A percentile compares a stretch with the other conserved stretches of the same genome.
phyloP scores from a whole-genome alignment of 805 yeast genomes.

The Candida tibetensis region DNA sequence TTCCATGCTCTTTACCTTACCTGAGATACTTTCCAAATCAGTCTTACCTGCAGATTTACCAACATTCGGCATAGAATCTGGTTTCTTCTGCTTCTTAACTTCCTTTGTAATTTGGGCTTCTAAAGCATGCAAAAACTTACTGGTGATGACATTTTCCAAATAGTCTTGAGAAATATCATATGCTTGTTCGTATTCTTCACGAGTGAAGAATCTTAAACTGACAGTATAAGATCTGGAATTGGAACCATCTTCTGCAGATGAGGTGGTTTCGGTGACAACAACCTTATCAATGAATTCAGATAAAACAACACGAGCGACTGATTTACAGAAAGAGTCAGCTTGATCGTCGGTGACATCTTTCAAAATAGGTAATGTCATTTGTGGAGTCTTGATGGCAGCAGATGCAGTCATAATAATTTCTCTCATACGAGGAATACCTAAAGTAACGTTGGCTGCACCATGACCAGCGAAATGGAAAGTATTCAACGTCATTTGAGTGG shows the following conservation, averaged over 20 bases:
- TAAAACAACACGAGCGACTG: slow-evolving; percentile 77
- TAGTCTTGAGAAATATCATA: slow-evolving; percentile 83
- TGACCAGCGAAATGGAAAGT: slow-evolving; percentile 99
- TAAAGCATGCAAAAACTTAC: slow-evolving; percentile 63
- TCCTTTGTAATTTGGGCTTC: slow-evolving; percentile 77
- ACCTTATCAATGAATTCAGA: slow-evolving; percentile 88
- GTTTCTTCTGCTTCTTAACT: slow-evolving; percentile 72
- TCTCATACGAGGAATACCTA: slow-evolving; percentile 99
- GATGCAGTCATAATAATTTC: slow-evolving; percentile 99
- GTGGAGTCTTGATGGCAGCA: slow-evolving; percentile 94
- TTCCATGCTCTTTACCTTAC: slow-evolving; percentile 25
- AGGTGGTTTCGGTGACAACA: slow-evolving; percentile 84
- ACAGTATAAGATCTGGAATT: slow-evolving; percentile 72
- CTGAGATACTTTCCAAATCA: slow-evolving; percentile 42
- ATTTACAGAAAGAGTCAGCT: slow-evolving; percentile 91
- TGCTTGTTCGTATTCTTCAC: slow-evolving; percentile 76
- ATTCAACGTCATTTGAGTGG: slow-evolving; percentile 97
- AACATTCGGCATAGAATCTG: slow-evolving; percentile 56
- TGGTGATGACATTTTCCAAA: slow-evolving; percentile 65
- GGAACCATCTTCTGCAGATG: slow-evolving; percentile 46
- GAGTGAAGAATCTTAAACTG: slow-evolving; percentile 69
- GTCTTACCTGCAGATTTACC: slow-evolving; percentile 69
- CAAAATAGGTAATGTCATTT: slow-evolving; percentile 88
- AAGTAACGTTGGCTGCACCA: slow-evolving; percentile 99
- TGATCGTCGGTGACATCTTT: slow-evolving; percentile 76